Conservation (phyloP, 1,139 yeast genomes). For the Pichia sp. region DNA sequence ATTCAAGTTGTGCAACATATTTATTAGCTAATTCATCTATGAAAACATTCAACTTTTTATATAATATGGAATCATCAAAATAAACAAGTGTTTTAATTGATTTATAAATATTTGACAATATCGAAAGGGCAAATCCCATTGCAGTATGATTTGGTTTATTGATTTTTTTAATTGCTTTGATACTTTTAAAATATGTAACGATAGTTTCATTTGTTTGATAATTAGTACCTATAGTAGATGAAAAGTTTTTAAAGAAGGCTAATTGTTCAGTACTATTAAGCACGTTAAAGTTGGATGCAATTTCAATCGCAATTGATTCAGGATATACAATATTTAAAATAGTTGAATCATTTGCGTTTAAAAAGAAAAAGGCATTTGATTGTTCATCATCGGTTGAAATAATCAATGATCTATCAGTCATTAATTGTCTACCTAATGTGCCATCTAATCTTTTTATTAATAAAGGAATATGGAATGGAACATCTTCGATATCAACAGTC, state of each 20-base stretch:
- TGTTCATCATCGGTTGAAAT: conserved; percentile 28
- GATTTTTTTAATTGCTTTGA: conserved; percentile 27
- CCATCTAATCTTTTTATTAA: conserved; percentile 37
- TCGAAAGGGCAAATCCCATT: conserved; percentile 29
- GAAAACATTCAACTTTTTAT: conserved; percentile 19
- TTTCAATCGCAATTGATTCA: conserved; percentile 13
- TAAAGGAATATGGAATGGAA: conserved; percentile 49
- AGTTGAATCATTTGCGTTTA: conserved; percentile 45
- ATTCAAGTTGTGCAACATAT: conserved; percentile 21
- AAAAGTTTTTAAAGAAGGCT: conserved; percentile 36
- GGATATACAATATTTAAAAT: conserved; percentile 25
- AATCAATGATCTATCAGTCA: conserved; percentile 43
- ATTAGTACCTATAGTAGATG: conserved; percentile 29
- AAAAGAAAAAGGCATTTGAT: conserved; percentile 28
- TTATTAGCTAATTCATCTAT: conserved; percentile 20
- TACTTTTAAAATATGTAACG: conserved; percentile 29
- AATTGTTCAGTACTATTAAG: conserved; percentile 32
- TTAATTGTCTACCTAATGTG: conserved; percentile 34
- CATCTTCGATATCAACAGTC: conserved; percentile 36
- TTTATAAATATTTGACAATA: conserved; percentile 33
- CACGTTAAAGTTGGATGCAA: conserved; percentile 21
- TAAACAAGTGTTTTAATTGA: conserved; percentile 25
- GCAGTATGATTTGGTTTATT: conserved; percentile 22
- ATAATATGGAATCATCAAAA: conserved; percentile 29
- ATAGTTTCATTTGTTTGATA: conserved; percentile 30